Percentiles rank a stretch among this genome's conserved stretches.
Conservation (phyloP, 192 early-diverging fungal species). For the Geranomyces michiganensis region DNA sequence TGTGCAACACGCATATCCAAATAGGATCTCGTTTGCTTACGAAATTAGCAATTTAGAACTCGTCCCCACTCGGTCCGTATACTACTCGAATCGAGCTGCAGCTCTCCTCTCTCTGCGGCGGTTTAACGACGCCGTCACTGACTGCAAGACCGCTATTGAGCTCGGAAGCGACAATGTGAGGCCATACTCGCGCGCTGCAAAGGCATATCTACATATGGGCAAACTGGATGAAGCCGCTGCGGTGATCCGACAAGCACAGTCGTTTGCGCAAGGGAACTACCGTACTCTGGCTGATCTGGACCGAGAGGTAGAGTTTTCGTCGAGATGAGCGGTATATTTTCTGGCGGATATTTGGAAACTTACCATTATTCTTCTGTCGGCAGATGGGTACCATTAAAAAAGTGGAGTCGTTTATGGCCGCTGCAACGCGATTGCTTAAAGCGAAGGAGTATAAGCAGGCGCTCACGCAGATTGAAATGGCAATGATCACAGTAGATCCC, state of each 20-base stretch:
- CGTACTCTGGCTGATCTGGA: constrained; percentile 1
- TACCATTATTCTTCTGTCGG: neutral
- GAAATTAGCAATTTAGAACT: constrained; percentile 54
- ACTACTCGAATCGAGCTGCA: constrained; percentile 79
- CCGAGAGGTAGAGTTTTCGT: constrained; percentile 5
- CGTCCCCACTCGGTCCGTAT: constrained; percentile 63
- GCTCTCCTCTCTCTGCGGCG: constrained; percentile 71
- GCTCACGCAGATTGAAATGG: constrained; percentile 42
- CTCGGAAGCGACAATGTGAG: constrained; percentile 68
- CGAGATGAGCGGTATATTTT: neutral
- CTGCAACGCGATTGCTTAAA: constrained; percentile 17
- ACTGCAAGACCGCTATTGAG: constrained; percentile 62
- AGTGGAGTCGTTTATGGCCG: constrained; percentile 23
- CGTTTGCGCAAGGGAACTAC: constrained; percentile 26
- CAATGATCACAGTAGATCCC: constrained; percentile 48
- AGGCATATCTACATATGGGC: constrained; percentile 73
- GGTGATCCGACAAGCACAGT: constrained; percentile 31
- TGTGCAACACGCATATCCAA: neutral
- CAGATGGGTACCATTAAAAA: constrained; percentile 25
- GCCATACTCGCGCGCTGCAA: constrained; percentile 68
- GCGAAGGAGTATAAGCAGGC: constrained; percentile 26
- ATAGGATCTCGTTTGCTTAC: too few relatives aligned
- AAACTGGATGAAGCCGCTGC: constrained; percentile 61
- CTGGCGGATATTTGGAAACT: neutral
- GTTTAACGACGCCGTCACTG: constrained; percentile 61